A percentile compares a stretch with the other conserved stretches of the same genome.
phyloP scores from a whole-genome alignment of 1,139 yeast genomes.

The Hyphopichia burtonii region DNA sequence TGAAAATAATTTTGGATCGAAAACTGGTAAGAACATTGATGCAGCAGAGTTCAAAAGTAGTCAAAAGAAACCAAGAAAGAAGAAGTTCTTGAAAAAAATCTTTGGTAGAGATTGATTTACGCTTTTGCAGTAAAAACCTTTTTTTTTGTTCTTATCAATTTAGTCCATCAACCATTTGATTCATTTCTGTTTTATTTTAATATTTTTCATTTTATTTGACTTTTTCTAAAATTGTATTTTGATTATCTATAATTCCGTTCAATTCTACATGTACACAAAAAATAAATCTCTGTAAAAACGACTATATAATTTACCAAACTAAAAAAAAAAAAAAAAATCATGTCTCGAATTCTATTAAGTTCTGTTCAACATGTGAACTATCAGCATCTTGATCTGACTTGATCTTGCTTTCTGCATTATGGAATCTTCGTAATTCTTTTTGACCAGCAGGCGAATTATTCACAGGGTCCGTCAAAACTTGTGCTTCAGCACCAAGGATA shows the following conservation, averaged over 20 bases:
- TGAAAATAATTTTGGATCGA: background rate
- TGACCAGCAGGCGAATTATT: slow-evolving; percentile 8
- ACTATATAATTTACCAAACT: background rate
- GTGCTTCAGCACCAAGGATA: slow-evolving; percentile 48
- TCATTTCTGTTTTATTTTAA: background rate
- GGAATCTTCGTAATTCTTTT: slow-evolving; percentile 12
- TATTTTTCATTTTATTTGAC: background rate
- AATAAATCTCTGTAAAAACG: background rate
- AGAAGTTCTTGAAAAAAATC: slow-evolving; percentile 6
- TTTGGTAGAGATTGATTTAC: slow-evolving; percentile 6
- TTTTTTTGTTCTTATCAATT: too few species aligned
- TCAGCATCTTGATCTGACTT: background rate
- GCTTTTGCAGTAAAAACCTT: too few species aligned
- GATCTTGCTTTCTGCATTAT: slow-evolving; percentile 11
- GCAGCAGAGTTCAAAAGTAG: slow-evolving; percentile 3
- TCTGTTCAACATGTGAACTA: slow-evolving; percentile 9
- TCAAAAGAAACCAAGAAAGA: slow-evolving; percentile 4
- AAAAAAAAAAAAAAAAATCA: slow-evolving; percentile 3
- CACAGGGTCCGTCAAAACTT: slow-evolving; percentile 26
- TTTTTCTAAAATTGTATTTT: background rate
- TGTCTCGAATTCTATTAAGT: slow-evolving; percentile 30
- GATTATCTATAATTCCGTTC: too few species aligned
- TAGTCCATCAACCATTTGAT: background rate
- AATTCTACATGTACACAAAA: background rate
- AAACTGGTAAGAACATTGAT: slow-evolving; percentile 1